Percentiles rank a stretch among this genome's conserved stretches.
phyloP scores from a whole-genome alignment of 2,329 filamentous ascomycete genomes.

The Diplodia intermedia region DNA sequence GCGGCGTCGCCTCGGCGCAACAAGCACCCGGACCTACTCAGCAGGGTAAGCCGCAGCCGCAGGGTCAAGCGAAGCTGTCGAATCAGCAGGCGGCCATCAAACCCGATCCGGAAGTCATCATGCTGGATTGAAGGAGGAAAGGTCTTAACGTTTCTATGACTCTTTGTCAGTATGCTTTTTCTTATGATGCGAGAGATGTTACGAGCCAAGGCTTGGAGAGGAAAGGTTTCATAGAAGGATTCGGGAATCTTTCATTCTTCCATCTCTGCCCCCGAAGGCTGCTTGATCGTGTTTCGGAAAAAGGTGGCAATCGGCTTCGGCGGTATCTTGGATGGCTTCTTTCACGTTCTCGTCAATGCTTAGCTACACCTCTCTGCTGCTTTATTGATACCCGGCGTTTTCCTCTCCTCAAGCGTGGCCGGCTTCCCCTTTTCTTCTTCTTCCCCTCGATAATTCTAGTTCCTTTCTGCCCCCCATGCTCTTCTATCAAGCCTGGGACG shows the following conservation, averaged over 20 bases:
- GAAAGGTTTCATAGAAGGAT: slow-evolving; percentile 1
- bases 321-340: not conserved
- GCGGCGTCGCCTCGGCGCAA: slow-evolving; percentile 3
- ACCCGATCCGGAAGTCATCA: slow-evolving; percentile 28
- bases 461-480: not conserved
- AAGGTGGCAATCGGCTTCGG: not conserved
- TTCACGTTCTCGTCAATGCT: slow-evolving; percentile 4
- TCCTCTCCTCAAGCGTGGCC: slow-evolving; percentile 10
- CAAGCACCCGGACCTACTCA: not conserved
- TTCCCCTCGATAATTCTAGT: slow-evolving; percentile 5
- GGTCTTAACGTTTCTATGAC: not conserved
- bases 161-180: slow-evolving; percentile 1
- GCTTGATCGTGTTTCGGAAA: not conserved
- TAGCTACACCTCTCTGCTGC: slow-evolving; percentile 8
- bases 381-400: slow-evolving; percentile 32
- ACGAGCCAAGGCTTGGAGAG: slow-evolving; percentile 6
- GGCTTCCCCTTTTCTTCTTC: slow-evolving; percentile 6
- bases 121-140: slow-evolving; percentile 26
- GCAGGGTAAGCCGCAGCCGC: slow-evolving; percentile 17
- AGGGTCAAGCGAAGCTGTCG: slow-evolving; percentile 3
- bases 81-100: slow-evolving; percentile 4
- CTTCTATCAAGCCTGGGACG: not conserved
- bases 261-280: not conserved
- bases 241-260: not conserved
- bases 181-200: slow-evolving; percentile 11